These are phyloP conservation scores for Aspergillus incahuasiensis DNA, from an alignment of 495 filamentous ascomycete genomes.

Conservation along the genomic window DNA sequence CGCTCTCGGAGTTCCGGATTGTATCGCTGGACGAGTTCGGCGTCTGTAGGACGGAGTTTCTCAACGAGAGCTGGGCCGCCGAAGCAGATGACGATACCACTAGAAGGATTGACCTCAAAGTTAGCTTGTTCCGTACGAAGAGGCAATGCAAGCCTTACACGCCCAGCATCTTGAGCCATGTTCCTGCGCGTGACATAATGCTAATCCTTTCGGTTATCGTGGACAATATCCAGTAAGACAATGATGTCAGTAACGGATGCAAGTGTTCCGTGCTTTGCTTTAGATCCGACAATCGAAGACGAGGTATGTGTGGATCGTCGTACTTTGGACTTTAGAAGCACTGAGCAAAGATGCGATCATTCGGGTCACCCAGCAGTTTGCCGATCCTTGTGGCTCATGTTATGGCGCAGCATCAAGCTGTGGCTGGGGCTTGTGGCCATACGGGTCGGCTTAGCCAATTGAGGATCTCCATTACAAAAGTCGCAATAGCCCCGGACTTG, in stretches of 20 bases:
- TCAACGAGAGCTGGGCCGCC: constrained; percentile 83
- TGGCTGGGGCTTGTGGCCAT: background rate
- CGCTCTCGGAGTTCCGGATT: constrained; percentile 88
- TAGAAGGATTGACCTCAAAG: constrained; percentile 27
- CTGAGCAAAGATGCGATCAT: background rate
- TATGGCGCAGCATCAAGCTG: background rate
- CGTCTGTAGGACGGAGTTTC: constrained; percentile 79
- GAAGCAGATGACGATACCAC: constrained; percentile 62
- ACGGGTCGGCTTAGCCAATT: background rate
- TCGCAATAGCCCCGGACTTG: background rate
- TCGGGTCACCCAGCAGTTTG: background rate
- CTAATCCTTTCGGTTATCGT: background rate
- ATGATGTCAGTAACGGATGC: constrained; percentile 10
- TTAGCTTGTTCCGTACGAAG: constrained; percentile 6
- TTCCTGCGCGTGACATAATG: constrained; percentile 47
- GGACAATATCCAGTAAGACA: constrained; percentile 23
- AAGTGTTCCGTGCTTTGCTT: background rate
- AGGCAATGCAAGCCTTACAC: constrained; percentile 35
- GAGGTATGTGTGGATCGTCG: background rate
- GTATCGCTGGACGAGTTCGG: constrained; percentile 88
- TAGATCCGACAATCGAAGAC: background rate
- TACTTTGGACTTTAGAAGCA: background rate
- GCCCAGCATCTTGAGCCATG: constrained; percentile 52
- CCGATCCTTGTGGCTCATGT: background rate
- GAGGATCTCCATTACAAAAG: background rate